Conservation (phyloP, 1,139 yeast genomes). For the Kazachstania sp. region DNA sequence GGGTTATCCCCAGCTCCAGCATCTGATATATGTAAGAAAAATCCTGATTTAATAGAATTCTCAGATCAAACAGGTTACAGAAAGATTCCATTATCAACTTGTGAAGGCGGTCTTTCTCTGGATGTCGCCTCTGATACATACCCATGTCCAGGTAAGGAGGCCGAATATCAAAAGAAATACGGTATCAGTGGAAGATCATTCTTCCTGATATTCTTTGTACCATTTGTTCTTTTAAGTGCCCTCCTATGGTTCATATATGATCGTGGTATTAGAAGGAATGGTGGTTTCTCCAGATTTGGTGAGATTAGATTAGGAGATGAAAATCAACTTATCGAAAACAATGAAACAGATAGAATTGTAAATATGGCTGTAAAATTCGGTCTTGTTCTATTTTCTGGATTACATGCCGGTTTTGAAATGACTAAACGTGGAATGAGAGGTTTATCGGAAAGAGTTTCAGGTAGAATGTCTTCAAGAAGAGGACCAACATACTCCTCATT, state of each 20-base stretch:
- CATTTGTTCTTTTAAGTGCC: conserved; percentile 47
- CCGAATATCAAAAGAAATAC: conserved; percentile 54
- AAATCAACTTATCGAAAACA: conserved; percentile 49
- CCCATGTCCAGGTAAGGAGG: conserved; percentile 80
- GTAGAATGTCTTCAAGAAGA: conserved; percentile 18
- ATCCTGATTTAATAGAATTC: conserved; percentile 52
- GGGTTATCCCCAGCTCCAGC: conserved; percentile 66
- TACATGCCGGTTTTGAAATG: conserved; percentile 14
- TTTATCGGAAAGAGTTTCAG: conserved; percentile 10
- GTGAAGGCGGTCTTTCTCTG: conserved; percentile 60
- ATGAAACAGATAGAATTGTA: conserved; percentile 53
- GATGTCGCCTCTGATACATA: conserved; percentile 54
- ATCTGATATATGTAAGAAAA: conserved; percentile 50
- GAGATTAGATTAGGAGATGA: conserved; percentile 78
- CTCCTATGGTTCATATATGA: conserved; percentile 72
- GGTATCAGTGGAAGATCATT: conserved; percentile 34
- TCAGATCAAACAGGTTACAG: conserved; percentile 78
- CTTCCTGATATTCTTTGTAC: conserved; percentile 32
- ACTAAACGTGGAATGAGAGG: conserved; percentile 11
- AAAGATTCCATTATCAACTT: conserved; percentile 62
- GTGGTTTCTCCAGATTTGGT: conserved; percentile 74
- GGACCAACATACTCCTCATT: conserved; percentile 30
- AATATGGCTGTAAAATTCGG: conserved; percentile 56
- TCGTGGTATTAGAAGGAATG: conserved; percentile 69
- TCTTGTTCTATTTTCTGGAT: conserved; percentile 37